Evolutionary conservation across 192 early-diverging fungal species (phyloP), one percentile per base, ranked within the genome.

Genomic region (Dimargaris xerosporica): DNA sequence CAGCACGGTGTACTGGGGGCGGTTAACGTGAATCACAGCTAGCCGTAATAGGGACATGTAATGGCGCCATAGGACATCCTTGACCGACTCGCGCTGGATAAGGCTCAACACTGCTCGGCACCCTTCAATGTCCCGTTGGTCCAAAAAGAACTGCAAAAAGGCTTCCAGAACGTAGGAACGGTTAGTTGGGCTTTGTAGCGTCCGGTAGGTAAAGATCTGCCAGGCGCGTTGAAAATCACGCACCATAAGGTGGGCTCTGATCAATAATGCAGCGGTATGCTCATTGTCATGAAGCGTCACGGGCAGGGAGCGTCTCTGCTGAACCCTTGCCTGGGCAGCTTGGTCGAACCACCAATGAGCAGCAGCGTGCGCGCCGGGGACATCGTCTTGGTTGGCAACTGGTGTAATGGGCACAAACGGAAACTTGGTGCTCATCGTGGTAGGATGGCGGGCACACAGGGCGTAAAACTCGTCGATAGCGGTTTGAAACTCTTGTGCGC

Each of bases 81-180:
- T 52, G 6, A 52, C 50, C 0, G 50, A 52, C 19, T 52, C 50
- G 9, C 28, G 50, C 1, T 21, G 21, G 19, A 52, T 52, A 28
- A 28, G 23, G 21, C 28, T 28, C 23, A 52, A 52, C 28, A 52
- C 9, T 3, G 21, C 28, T 52, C 28, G 23, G 50, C 50, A 52
- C 9, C 23, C 50, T 21, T 21, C 15, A 11, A 52, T 11, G 3
- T 52, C 50, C 13, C 28, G 21, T 21, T 28, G 50, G 21, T 52
- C 28, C 23, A 52, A 26, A 52, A 52, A 52, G 50, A 52, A 52
- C n/a, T 28, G 50, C 19, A 52, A 19, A 52, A 52, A 52, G 19
- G 50, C 21, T 3, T 52, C 50, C 15, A 52, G 50, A 52, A 52
- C 28, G 28, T 52, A 28, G 50, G 50, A 52, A 19, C 28, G 21